A percentile compares a stretch with the other conserved stretches of the same genome.
Conservation (phyloP, 2,329 filamentous ascomycete genomes). For the Neofusicoccum sp. region DNA sequence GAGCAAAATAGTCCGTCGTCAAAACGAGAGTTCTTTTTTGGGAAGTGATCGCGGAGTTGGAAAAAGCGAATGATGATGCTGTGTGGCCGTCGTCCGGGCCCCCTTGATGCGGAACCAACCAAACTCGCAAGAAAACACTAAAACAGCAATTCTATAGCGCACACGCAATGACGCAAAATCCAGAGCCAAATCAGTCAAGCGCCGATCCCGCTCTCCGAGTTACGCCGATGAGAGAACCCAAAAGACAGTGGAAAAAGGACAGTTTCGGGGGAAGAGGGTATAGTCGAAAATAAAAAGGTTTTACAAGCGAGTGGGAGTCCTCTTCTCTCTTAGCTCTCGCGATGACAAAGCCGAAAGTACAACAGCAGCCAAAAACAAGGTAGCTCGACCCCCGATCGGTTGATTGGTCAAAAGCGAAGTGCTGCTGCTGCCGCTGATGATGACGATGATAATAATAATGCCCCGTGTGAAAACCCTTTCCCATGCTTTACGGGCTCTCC, state of each 20-base stretch:
- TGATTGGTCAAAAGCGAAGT: not conserved
- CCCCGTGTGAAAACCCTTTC: constrained; percentile 1
- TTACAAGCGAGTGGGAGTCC: constrained; percentile 15
- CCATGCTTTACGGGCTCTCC: constrained; percentile 10
- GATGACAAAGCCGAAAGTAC: constrained; percentile 3
- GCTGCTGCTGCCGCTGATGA: not conserved
- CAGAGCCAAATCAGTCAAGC: constrained; percentile 3
- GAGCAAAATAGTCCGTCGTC: not conserved
- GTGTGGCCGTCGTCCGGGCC: not conserved
- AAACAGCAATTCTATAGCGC: constrained; percentile 10
- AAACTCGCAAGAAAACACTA: not conserved
- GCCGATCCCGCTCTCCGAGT: constrained; percentile 4
- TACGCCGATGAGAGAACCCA: constrained; percentile 10
- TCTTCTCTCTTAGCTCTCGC: constrained; percentile 15
- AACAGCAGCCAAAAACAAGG: not conserved
- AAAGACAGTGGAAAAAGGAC: constrained; percentile 3
- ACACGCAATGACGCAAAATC: not conserved
- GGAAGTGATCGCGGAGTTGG: not conserved
- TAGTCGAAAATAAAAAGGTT: constrained; percentile 12
- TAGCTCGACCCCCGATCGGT: not conserved
- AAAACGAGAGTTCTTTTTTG: constrained; percentile 10
- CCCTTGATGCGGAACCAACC: not conserved
- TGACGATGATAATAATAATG: not conserved
- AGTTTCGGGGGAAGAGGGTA: constrained; percentile 12
- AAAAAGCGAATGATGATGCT: constrained; percentile 5